Evolutionary conservation across 805 yeast genomes (phyloP).

Genomic region (Ogataea saltuana): DNA sequence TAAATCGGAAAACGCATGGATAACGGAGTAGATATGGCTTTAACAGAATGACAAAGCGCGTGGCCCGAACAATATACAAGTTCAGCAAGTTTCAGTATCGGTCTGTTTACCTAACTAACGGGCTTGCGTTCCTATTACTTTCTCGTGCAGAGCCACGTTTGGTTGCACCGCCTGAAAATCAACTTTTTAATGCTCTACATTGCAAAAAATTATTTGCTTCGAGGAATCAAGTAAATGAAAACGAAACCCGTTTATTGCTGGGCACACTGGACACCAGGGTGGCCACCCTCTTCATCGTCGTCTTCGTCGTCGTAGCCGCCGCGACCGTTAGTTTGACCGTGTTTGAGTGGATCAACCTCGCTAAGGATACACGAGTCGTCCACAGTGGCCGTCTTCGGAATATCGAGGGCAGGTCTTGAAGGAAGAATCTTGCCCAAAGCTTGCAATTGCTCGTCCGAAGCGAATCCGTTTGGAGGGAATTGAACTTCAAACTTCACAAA

Average conservation of each 20-base stretch:
- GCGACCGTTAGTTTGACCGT: conserved; percentile 26
- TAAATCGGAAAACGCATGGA: no score
- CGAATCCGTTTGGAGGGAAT: conserved; percentile 78
- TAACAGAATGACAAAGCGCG: no score
- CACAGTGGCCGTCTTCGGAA: conserved; percentile 73
- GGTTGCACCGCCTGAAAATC: no score
- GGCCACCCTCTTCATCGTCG: conserved; percentile 58
- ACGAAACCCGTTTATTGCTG: conserved; percentile 59
- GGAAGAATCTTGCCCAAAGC: conserved; percentile 79
- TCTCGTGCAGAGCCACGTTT: no score
- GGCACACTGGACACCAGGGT: conserved; percentile 89
- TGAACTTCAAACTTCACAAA: conserved; percentile 82
- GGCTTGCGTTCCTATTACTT: no score
- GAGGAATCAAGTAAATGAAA: conserved; percentile 1
- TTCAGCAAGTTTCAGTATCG: no score
- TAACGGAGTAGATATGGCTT: no score
- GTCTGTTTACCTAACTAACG: no score
- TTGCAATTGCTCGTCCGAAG: conserved; percentile 72
- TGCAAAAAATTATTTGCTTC: conserved; percentile 1
- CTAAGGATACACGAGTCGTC: conserved; percentile 56
- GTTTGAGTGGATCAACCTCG: conserved; percentile 33
- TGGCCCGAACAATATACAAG: no score
- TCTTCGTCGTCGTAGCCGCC: conserved; percentile 49
- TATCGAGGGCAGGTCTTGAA: conserved; percentile 56
- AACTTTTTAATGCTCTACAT: not conserved